Evolutionary conservation across 1,139 yeast species (phyloP).

Genomic region (Diutina mesorugosa): DNA sequence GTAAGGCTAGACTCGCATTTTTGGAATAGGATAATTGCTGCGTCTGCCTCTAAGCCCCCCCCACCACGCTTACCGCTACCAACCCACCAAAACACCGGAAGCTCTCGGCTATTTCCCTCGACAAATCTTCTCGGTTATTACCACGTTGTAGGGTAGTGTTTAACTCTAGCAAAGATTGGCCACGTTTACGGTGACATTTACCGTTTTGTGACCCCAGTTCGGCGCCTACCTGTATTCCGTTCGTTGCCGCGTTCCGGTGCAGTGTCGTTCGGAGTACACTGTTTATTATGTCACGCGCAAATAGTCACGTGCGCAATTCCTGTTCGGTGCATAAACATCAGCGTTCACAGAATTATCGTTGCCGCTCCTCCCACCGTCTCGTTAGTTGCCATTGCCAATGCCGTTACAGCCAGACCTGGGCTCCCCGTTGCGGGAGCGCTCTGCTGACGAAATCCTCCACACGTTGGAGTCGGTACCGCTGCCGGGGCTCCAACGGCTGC

Average conservation of each 20-base stretch:
- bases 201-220: too few species aligned
- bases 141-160: too few species aligned
- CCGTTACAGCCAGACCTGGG: not conserved
- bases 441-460: not conserved
- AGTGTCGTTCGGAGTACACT: too few species aligned
- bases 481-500: not conserved
- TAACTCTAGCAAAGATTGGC: too few species aligned
- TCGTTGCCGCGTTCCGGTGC: too few species aligned
- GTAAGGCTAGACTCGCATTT: not conserved
- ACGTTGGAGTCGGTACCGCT: not conserved
- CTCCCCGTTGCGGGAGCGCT: not conserved
- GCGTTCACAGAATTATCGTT: not conserved
- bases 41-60: not conserved
- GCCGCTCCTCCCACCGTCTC: too few species aligned
- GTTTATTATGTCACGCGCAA: too few species aligned
- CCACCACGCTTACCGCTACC: too few species aligned
- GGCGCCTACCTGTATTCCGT: too few species aligned
- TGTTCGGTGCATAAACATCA: not conserved
- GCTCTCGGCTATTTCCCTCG: not conserved
- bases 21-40: not conserved
- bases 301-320: too few species aligned
- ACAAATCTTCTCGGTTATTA: not conserved
- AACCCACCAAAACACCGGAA: not conserved
- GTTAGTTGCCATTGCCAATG: not conserved
- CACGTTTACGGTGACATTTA: too few species aligned